Evolutionary conservation across 768 basidiomycete species (phyloP), one percentile per base, ranked within the genome.

Genomic region (Boletus rex-veris): DNA sequence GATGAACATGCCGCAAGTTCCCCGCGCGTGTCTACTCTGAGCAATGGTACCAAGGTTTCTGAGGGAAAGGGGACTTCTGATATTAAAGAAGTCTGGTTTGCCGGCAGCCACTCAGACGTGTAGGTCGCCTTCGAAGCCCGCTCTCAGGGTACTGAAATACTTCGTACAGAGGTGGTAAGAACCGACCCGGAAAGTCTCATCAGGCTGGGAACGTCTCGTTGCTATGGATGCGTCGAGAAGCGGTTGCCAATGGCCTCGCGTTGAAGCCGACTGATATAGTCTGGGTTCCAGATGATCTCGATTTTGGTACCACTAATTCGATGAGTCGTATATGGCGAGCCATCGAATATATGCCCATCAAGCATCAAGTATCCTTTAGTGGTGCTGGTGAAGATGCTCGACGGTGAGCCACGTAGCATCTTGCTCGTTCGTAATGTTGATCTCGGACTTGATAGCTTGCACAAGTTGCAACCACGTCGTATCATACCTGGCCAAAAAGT

Each of bases 51-150:
- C 7, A 5, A 24, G 36, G 2, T 9, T 28, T 53, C 54, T n/a
- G 44, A 33, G 31, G 35, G 2, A 6, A 37, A 18, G 40, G 38
- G 31, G 30, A 21, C 44, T 4, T 19, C 54, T n/a, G 64, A 68
- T 2, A 55, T 85, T n/a, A 74, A 80, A 50, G 84, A 88, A 61
- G 85, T 88, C 2, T 87, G 85, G 84, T 86, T 87, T 63, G 71
- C 82, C 1, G 83, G 76, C 2, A 64, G 70, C 31, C 77, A 76
- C 36, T 65, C 64, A 18, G 75, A 76, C 57, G 62, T 54, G 75
- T 73, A 24, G 11, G 61, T 50, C 15, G 12, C 24, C 10, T 38
- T 36, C 3, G 1, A 21, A 35, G 19, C 0, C 0, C 2, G 2
- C 3, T 21, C 14, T 11, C 9, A 3, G n/a, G n/a, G 15, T 35